Base-by-base conservation (phyloP, 2,329 filamentous ascomycete genomes). In the Anthostomella pinea region DNA sequence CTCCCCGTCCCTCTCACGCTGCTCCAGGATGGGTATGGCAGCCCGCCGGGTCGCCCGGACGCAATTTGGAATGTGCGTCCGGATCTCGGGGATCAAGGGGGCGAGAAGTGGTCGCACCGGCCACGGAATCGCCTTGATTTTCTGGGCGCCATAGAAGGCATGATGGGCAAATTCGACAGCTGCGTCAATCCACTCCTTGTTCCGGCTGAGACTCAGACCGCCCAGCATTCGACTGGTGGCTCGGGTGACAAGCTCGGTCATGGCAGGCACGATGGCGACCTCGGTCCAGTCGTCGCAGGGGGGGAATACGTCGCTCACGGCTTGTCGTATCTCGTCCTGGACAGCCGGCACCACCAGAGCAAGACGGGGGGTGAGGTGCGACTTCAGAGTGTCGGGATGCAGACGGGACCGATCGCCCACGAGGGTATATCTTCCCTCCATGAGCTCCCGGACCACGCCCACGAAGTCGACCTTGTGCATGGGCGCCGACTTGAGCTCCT, bases 171-270 rank as follows among this genome's bases (percentile, higher is more conserved):
- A 64, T 19, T 44, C 31, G 13, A 57, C 56, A 2, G 55, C 46
- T 6, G 54, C 39, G 5, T 54, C 17, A 1, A 64, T 39, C 52
- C 59, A 64, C 23, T 57, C 48, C 6, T 56, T 48, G 28, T 61
- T 57, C 2, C 37, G 37, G 7, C 41, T 48, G 4, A 60, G 41
- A 6, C 27, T 28, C 6, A 33, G 48, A 1, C 54, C 55, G 4
- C 38, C 47, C 25, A 35, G 20, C 41, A 44, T 44, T 2, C 41
- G 17, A n/a, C n/a, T n/a, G n/a, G n/a, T n/a, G n/a, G n/a, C n/a
- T n/a, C n/a, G n/a, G n/a, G n/a, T n/a, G n/a, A n/a, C n/a, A n/a
- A n/a, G n/a, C n/a, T n/a, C n/a, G n/a, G n/a, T n/a, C n/a, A n/a
- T n/a, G n/a, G n/a, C 5, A 5, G 18, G 6, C 3, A 18, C 11